Evolutionary conservation across 129 eudicot species (phyloP).

Genomic region (Artemisia annua): DNA sequence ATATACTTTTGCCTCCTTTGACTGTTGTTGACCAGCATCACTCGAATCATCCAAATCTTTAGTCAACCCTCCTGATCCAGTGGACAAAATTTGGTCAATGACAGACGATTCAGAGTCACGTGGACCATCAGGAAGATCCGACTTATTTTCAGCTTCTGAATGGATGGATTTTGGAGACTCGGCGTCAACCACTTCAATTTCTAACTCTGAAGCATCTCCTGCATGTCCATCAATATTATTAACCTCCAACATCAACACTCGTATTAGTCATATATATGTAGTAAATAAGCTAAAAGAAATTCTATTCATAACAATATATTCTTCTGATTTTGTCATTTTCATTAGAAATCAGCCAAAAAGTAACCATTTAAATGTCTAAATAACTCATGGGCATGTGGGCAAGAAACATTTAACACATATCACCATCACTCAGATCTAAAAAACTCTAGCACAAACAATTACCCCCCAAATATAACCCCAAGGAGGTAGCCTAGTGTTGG

Average conservation of each 20-base stretch:
- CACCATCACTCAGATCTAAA: too few relatives aligned
- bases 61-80: constrained; percentile 43
- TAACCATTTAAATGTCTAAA: background rate
- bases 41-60: constrained; percentile 39
- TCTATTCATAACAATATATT: background rate
- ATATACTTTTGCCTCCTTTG: constrained; percentile 57
- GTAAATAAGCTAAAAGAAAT: background rate
- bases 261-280: too few relatives aligned
- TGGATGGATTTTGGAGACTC: constrained; percentile 29
- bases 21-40: constrained; percentile 46
- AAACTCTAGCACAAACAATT: too few relatives aligned
- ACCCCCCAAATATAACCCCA: too few relatives aligned
- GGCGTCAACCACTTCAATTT: constrained; percentile 35
- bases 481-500: too few relatives aligned
- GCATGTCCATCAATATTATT: constrained; percentile 28
- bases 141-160: constrained; percentile 38
- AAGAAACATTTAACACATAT: too few relatives aligned
- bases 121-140: constrained; percentile 29
- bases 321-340: background rate
- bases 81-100: constrained; percentile 77
- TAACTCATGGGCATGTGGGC: too few relatives aligned
- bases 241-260: constrained; percentile 16
- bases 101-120: constrained; percentile 49
- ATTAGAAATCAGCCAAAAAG: constrained; percentile 1
- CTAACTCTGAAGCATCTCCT: constrained; percentile 41